These are phyloP conservation scores for Akanthomyces lecanii DNA, from an alignment of 2,329 filamentous ascomycete species.

Conservation along the genomic window DNA sequence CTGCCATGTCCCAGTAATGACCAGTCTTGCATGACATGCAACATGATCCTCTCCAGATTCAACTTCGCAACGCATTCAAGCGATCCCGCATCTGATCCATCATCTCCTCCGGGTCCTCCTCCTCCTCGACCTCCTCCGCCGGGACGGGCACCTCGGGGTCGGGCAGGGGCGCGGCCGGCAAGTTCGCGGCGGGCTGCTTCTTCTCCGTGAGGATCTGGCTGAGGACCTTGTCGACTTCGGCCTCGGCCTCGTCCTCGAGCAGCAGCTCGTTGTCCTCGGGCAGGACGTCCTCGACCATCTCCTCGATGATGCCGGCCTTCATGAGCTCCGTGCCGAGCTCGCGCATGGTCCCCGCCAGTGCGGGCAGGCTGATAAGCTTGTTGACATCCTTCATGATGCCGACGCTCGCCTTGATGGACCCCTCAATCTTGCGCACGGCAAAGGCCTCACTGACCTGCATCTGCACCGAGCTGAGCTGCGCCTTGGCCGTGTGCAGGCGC, in stretches of 20 bases:
- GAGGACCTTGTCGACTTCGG: conserved; percentile 88
- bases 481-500: conserved; percentile 79
- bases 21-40: conserved; percentile 2
- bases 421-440: conserved; percentile 91
- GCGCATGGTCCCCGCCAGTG: conserved; percentile 83
- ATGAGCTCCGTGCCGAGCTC: conserved; percentile 83
- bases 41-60: not conserved
- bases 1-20: not conserved
- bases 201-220: conserved; percentile 85
- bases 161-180: conserved; percentile 52
- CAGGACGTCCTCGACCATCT: conserved; percentile 86
- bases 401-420: conserved; percentile 78
- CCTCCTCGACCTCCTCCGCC: conserved; percentile 66
- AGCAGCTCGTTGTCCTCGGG: conserved; percentile 69
- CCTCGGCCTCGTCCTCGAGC: conserved; percentile 71
- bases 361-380: conserved; percentile 73
- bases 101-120: conserved; percentile 83
- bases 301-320: conserved; percentile 94
- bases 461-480: conserved; percentile 85
- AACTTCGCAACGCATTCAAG: conserved; percentile 87
- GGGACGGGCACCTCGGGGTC: conserved; percentile 49
- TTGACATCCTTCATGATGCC: conserved; percentile 98
- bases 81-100: conserved; percentile 92
- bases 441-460: conserved; percentile 99
- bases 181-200: conserved; percentile 53